Evolutionary conservation across 202 grass and related monocot species (phyloP).

Genomic region (Carex arenaria): DNA sequence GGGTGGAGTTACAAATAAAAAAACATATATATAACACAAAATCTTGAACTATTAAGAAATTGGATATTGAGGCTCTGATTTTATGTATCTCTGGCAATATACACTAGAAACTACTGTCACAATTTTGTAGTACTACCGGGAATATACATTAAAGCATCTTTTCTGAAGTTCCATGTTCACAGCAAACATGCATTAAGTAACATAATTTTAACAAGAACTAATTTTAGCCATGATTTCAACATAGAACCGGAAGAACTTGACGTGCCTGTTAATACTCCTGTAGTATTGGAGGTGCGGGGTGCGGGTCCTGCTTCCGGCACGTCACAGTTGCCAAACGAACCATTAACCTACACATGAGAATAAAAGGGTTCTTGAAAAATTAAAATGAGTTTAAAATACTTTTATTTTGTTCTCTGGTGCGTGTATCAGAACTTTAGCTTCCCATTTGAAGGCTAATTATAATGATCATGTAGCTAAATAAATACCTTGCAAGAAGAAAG

Average conservation of each 20-base stretch:
- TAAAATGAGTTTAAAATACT: neutral
- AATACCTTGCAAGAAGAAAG: conserved; percentile 61
- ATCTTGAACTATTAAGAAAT: neutral
- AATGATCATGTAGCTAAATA: conserved; percentile 25
- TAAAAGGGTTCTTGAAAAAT: neutral
- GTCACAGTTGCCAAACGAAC: conserved; percentile 6
- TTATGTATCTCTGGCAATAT: neutral
- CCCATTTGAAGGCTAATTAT: neutral
- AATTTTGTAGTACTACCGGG: neutral
- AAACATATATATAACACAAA: neutral
- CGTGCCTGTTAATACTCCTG: neutral
- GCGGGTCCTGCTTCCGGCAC: neutral
- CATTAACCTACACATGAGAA: conserved; percentile 15
- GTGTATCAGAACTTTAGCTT: neutral
- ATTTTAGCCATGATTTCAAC: neutral
- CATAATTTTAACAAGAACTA: conserved; percentile 7
- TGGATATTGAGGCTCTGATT: neutral
- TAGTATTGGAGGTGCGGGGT: neutral
- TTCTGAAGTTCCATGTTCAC: neutral
- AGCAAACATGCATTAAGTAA: neutral
- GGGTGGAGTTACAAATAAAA: neutral
- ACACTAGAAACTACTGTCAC: neutral
- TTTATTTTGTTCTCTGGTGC: neutral
- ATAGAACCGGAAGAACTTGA: conserved; percentile 12
- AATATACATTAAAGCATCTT: neutral